Evolutionary conservation across 306 rosid genomes (phyloP).

Genomic region (Macrotyloma uniflorum): DNA sequence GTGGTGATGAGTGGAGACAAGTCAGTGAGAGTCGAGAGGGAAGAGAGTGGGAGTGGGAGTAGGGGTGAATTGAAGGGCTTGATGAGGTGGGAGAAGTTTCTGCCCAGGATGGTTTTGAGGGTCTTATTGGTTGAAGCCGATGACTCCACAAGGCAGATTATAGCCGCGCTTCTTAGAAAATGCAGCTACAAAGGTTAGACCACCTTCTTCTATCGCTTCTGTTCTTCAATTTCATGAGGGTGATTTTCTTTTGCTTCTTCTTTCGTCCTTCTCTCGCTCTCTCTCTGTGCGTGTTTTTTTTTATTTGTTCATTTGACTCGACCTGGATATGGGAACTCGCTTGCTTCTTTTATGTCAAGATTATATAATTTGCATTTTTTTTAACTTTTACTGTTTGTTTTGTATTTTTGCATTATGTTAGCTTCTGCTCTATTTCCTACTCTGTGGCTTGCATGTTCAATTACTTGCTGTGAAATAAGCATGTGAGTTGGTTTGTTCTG

Average conservation of each 20-base stretch:
- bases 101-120: conserved; percentile 72
- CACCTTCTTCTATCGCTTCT: neutral
- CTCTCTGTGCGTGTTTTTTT: neutral
- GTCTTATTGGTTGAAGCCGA: conserved; percentile 91
- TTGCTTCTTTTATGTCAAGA: neutral
- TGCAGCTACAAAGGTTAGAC: conserved; percentile 79
- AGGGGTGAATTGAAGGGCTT: conserved; percentile 56
- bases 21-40: conserved; percentile 21
- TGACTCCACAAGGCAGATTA: conserved; percentile 93
- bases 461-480: neutral
- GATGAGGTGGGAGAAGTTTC: conserved; percentile 77
- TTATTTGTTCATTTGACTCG: neutral
- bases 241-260: neutral
- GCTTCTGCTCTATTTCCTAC: neutral
- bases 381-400: neutral
- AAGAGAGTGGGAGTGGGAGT: conserved; percentile 41
- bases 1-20: conserved; percentile 53
- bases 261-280: too few relatives aligned
- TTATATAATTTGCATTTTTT: neutral
- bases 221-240: neutral
- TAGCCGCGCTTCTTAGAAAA: conserved; percentile 90
- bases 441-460: neutral
- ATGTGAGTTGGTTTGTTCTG: neutral
- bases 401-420: neutral
- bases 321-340: neutral